Conservation (phyloP, 345 rosid species). For the Excoecaria cochinchinensis region DNA sequence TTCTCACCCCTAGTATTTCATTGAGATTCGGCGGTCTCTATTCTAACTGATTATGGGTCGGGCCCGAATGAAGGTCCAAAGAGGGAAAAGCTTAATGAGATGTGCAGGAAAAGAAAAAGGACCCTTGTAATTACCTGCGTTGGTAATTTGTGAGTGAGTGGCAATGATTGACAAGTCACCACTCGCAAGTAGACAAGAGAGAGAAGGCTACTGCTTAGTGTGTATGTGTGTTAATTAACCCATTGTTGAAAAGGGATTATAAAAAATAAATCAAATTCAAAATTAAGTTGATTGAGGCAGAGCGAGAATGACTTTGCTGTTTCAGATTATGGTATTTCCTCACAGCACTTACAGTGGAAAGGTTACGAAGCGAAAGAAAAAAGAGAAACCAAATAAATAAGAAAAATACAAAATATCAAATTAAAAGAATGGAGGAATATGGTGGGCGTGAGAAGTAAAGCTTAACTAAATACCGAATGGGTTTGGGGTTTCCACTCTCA, state of each 20-base stretch:
- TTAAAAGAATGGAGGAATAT: neutral
- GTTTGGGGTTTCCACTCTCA: constrained; percentile 7
- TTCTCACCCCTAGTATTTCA: no score
- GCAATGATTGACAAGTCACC: neutral
- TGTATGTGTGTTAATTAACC: neutral
- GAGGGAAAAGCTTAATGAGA: no score
- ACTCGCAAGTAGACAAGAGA: constrained; percentile 1
- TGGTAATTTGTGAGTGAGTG: neutral
- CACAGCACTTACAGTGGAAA: constrained; percentile 12
- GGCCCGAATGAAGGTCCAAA: no score
- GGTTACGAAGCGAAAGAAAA: constrained; percentile 9
- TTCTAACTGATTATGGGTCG: no score
- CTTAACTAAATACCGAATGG: neutral
- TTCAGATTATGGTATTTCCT: constrained; percentile 10
- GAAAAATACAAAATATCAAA: neutral
- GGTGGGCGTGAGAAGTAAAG: neutral
- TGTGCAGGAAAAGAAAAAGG: no score
- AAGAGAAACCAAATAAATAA: neutral
- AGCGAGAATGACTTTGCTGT: constrained; percentile 5
- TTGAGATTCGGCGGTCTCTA: no score
- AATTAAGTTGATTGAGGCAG: neutral
- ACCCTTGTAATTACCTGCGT: no score
- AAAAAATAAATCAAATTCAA: neutral
- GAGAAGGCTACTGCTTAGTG: neutral
- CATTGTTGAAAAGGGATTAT: neutral